These are phyloP conservation scores for Aphanomyces astaci DNA, from an alignment of 352 stramenopile genomes.

Conservation along the genomic window DNA sequence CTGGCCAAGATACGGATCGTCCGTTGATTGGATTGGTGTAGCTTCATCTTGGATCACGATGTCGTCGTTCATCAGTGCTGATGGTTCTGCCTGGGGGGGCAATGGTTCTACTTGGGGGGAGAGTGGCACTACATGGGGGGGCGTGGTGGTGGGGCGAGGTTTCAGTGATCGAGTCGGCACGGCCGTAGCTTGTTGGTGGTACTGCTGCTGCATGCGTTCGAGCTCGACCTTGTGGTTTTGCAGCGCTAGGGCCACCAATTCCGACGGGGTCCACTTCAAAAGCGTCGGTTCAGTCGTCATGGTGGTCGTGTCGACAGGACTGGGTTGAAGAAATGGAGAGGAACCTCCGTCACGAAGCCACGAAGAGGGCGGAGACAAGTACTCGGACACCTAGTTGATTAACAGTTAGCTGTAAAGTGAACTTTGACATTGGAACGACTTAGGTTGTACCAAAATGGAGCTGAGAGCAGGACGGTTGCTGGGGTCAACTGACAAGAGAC, in stretches of 20 bases:
- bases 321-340: background rate
- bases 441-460: background rate
- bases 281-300: background rate
- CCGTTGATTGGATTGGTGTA: too few species aligned
- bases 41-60: background rate
- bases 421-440: too few species aligned
- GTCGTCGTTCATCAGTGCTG: background rate
- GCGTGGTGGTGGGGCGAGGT: too few species aligned
- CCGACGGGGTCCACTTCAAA: background rate
- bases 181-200: too few species aligned
- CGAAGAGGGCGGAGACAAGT: background rate
- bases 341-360: background rate
- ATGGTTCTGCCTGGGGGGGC: background rate
- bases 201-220: too few species aligned
- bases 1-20: background rate
- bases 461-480: background rate
- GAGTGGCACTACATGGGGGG: too few species aligned
- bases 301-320: background rate
- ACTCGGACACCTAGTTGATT: background rate
- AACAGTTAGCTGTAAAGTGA: background rate
- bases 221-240: constrained; percentile 5
- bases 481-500: background rate
- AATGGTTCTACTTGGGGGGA: background rate
- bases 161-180: too few species aligned
- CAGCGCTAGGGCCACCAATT: constrained; percentile 14